These are phyloP conservation scores for Ogataea pilisensis DNA, from an alignment of 805 yeast genomes.

Conservation along the genomic window DNA sequence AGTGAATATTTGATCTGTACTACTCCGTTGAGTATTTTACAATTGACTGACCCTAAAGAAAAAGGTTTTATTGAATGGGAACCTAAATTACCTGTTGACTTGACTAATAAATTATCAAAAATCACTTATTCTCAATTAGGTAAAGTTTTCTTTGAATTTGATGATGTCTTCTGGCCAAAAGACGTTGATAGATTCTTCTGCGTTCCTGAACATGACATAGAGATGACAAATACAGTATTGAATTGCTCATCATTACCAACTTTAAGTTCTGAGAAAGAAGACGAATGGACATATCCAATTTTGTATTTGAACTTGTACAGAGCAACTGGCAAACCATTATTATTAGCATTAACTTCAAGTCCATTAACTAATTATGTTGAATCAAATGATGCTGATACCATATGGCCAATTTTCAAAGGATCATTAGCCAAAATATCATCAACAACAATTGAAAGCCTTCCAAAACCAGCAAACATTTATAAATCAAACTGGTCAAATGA, in stretches of 20 bases:
- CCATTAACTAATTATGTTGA: constrained; percentile 50
- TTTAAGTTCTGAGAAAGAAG: no score
- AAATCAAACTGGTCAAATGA: constrained; percentile 48
- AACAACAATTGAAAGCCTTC: constrained; percentile 11
- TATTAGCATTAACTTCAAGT: constrained; percentile 44
- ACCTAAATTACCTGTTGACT: constrained; percentile 32
- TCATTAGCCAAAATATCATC: constrained; percentile 31
- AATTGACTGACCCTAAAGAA: constrained; percentile 26
- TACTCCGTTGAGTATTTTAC: constrained; percentile 47
- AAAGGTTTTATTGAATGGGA: constrained; percentile 30
- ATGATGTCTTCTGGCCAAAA: constrained; percentile 42
- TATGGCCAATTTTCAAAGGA: constrained; percentile 45
- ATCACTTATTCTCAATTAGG: constrained; percentile 41
- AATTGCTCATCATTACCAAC: no score
- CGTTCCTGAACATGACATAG: constrained; percentile 27
- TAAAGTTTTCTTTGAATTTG: constrained; percentile 45
- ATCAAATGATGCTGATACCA: constrained; percentile 30
- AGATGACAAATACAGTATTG: constrained; percentile 11
- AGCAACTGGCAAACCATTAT: constrained; percentile 32
- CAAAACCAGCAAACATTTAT: constrained; percentile 23
- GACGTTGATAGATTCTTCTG: constrained; percentile 31
- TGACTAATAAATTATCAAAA: constrained; percentile 26
- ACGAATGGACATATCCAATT: constrained; percentile 28
- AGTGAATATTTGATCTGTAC: constrained; percentile 44
- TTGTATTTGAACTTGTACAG: constrained; percentile 29